Base-by-base conservation (phyloP, 2,329 filamentous ascomycete species). In the Aspergillus ibericus region DNA sequence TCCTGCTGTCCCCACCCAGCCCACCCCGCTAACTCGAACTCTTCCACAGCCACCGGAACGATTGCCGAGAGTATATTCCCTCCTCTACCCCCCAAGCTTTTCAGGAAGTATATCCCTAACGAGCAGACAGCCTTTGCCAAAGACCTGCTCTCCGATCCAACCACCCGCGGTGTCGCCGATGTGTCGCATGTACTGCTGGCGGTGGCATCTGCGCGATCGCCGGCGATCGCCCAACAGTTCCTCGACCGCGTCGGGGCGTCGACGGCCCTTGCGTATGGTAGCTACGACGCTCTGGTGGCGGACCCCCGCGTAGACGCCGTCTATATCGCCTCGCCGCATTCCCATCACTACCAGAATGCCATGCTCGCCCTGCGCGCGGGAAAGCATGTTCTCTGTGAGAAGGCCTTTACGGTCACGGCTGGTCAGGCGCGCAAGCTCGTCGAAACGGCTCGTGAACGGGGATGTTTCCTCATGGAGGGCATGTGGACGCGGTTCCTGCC, bases 341-440 rank as follows among this genome's bases (percentile, higher is more conserved):
- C 64, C 1, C 59, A 67, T 15, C 75, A 77, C 40, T 71, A 69
- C 16, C 76, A 81, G 59, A 83, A 80, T 77, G 75, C 81, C 13
- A 65, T 79, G 18, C 77, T 78, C 54, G 78, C 81, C 1, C 72
- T 85, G 12, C 64, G 69, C 32, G 77, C 77, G 1, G 80, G 81
- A 3, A 85, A 84, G 63, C 82, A 85, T 63, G 81, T 85, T 13
- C 75, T 85, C 0, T 72, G 83, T 6, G 83, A 85, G 64, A 84
- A 85, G 69, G 80, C 82, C 0, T 75, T 79, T 2, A 77, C 76
- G 5, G 74, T 75, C 29, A 84, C 82, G 64, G 67, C 73, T 2
- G 59, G 56, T 0, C 80, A 85, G 63, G 81, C 80, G 3, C 67
- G 67, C 20, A 61, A 66, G 0, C 72, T 85, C 18, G 81, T 83